Conservation (phyloP, 148 eudicot species). For the Rhododendron molle region DNA sequence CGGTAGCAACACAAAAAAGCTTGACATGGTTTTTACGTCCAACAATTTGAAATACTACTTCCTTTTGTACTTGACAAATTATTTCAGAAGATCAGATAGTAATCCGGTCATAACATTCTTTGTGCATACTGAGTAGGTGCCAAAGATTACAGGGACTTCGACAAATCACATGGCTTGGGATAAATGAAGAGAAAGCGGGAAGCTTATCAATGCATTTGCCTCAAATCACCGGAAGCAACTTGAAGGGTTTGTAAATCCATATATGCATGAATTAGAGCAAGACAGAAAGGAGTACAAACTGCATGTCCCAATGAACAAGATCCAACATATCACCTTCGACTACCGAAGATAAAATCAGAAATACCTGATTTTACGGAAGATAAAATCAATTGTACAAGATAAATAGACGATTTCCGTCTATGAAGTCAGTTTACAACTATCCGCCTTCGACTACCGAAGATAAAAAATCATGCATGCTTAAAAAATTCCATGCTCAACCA, state of each 20-base stretch:
- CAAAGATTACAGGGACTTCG: background rate
- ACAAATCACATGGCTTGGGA: background rate
- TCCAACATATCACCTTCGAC: background rate
- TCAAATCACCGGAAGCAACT: background rate
- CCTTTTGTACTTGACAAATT: background rate
- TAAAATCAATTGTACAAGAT: background rate
- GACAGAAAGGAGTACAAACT: background rate
- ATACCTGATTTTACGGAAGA: too few relatives aligned
- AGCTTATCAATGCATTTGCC: background rate
- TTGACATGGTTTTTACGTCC: background rate
- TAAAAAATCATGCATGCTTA: conserved; percentile 61
- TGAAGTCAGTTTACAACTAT: too few relatives aligned
- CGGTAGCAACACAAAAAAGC: too few relatives aligned
- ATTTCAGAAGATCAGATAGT: background rate
- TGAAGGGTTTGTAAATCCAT: background rate
- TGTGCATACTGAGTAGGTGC: background rate
- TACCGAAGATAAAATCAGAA: too few relatives aligned
- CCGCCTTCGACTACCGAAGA: background rate
- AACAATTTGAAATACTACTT: background rate
- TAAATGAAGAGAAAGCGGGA: background rate
- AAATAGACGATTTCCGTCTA: background rate
- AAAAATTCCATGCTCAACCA: conserved; percentile 95
- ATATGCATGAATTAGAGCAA: background rate
- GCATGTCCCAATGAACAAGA: background rate
- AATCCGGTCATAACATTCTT: background rate